These are phyloP conservation scores for Spiromastix sp. DNA, from an alignment of 2,329 filamentous ascomycete genomes.

Conservation along the genomic window DNA sequence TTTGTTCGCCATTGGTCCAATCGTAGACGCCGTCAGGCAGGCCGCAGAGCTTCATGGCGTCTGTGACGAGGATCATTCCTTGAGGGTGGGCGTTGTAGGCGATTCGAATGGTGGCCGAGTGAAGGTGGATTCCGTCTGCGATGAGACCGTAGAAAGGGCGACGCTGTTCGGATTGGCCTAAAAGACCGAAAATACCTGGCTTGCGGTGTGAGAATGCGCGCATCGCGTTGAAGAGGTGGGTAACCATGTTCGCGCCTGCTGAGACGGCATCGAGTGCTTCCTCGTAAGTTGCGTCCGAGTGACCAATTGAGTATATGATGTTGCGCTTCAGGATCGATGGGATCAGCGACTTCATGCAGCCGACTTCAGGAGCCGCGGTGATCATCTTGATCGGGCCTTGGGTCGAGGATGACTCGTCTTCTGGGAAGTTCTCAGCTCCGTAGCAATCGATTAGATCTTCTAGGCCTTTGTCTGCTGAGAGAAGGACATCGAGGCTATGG, in stretches of 20 bases:
- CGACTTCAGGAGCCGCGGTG: slow-evolving; percentile 75
- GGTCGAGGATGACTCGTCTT: slow-evolving; percentile 6
- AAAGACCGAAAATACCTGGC: slow-evolving; percentile 77
- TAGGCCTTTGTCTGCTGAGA: slow-evolving; percentile 49
- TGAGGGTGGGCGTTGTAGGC: slow-evolving; percentile 77
- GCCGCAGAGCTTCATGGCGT: slow-evolving; percentile 81
- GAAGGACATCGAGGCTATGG: slow-evolving; percentile 65
- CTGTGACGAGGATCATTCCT: slow-evolving; percentile 81
- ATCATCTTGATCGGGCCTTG: slow-evolving; percentile 57
- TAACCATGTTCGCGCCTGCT: slow-evolving; percentile 80
- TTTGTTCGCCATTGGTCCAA: slow-evolving; percentile 66
- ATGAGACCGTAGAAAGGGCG: slow-evolving; percentile 80
- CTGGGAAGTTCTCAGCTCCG: slow-evolving; percentile 54
- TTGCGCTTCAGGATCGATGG: slow-evolving; percentile 52
- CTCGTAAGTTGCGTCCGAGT: slow-evolving; percentile 81
- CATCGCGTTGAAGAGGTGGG: slow-evolving; percentile 93
- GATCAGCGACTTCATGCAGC: slow-evolving; percentile 59
- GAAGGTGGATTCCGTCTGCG: slow-evolving; percentile 79
- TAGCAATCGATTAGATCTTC: slow-evolving; percentile 46
- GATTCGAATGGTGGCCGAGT: slow-evolving; percentile 80
- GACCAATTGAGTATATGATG: slow-evolving; percentile 72
- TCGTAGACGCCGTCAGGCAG: slow-evolving; percentile 74
- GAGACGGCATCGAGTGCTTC: slow-evolving; percentile 60
- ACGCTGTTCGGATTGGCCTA: slow-evolving; percentile 52
- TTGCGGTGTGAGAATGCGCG: slow-evolving; percentile 81